phyloP scores from a whole-genome alignment of 306 rosid genomes.

The Citrullus colocynthis region DNA sequence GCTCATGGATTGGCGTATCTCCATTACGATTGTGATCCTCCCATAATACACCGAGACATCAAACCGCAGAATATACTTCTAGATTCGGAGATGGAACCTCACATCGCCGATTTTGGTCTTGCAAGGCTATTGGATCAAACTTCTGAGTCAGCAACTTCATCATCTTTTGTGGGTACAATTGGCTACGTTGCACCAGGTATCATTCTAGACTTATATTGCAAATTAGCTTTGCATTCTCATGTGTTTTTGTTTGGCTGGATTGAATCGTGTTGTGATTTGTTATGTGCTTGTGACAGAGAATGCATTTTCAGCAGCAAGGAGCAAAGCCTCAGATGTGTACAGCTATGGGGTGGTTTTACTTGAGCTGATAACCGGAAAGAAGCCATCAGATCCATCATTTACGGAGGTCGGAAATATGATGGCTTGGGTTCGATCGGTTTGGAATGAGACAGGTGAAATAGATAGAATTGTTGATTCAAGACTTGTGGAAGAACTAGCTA shows the following conservation, averaged over 20 bases:
- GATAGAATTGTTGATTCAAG: conserved; percentile 41
- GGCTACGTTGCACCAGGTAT: conserved; percentile 85
- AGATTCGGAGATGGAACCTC: conserved; percentile 76
- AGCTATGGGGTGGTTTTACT: conserved; percentile 71
- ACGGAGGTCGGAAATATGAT: conserved; percentile 24
- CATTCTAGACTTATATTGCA: too few relatives aligned
- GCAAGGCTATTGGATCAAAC: conserved; percentile 68
- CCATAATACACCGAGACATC: conserved; percentile 76
- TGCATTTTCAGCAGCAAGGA: conserved; percentile 34
- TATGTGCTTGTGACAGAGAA: conserved; percentile 29
- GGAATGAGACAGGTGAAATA: conserved; percentile 32
- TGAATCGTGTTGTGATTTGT: too few relatives aligned
- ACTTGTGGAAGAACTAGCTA: conserved; percentile 26
- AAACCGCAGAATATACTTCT: conserved; percentile 71
- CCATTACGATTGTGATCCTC: conserved; percentile 69
- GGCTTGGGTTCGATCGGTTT: conserved; percentile 36
- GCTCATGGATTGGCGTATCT: conserved; percentile 75
- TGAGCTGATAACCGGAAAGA: conserved; percentile 60
- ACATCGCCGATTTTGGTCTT: conserved; percentile 74
- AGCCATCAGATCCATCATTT: conserved; percentile 36
- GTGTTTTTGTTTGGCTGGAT: too few relatives aligned
- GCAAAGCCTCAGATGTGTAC: conserved; percentile 58
- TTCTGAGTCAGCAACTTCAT: conserved; percentile 21
- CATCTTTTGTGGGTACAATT: conserved; percentile 47
- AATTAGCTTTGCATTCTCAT: too few relatives aligned